A percentile compares a stretch with the other conserved stretches of the same genome.
Conservation (phyloP, 2,329 filamentous ascomycete species). For the Dactylella cylindrospora region DNA sequence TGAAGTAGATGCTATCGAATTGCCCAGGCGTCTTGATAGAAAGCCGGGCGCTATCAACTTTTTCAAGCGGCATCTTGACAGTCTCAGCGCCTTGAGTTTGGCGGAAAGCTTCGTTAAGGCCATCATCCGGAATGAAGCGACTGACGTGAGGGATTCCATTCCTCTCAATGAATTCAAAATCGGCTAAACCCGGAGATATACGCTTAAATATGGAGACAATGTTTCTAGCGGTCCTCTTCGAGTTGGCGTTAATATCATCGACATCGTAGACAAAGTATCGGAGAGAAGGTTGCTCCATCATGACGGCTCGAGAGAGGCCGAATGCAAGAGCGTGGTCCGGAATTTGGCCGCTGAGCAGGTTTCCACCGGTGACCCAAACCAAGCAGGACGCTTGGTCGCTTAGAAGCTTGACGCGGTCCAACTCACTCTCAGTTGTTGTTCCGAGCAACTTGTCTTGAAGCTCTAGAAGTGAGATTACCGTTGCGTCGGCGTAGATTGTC, state of each 20-base stretch:
- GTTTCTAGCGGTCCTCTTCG: conserved; percentile 7
- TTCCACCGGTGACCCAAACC: conserved; percentile 45
- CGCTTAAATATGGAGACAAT: conserved; percentile 27
- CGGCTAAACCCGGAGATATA: conserved; percentile 15
- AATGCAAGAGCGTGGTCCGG: conserved; percentile 44
- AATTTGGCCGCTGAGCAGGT: conserved; percentile 21
- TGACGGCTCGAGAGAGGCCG: conserved; percentile 45
- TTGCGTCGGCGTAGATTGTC: conserved; percentile 7
- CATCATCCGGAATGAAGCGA: conserved; percentile 47
- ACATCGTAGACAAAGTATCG: conserved; percentile 45
- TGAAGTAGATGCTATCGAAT: conserved; percentile 48
- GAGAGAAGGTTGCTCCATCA: conserved; percentile 47
- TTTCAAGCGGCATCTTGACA: conserved; percentile 22
- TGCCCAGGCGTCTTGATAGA: conserved; percentile 49
- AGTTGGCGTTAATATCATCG: conserved; percentile 21
- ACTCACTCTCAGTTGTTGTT: conserved; percentile 20
- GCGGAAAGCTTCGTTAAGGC: conserved; percentile 44
- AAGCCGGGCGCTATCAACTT: conserved; percentile 17
- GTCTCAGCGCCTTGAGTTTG: conserved; percentile 33
- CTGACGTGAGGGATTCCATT: conserved; percentile 50
- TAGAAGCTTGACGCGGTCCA: conserved; percentile 27
- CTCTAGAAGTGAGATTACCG: conserved; percentile 32
- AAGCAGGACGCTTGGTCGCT: conserved; percentile 36
- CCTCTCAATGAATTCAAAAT: conserved; percentile 50
- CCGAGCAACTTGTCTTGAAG: conserved; percentile 22